These are phyloP conservation scores for Debaryomycetaceae sp. DNA, from an alignment of 1,139 yeast genomes.

Conservation along the genomic window DNA sequence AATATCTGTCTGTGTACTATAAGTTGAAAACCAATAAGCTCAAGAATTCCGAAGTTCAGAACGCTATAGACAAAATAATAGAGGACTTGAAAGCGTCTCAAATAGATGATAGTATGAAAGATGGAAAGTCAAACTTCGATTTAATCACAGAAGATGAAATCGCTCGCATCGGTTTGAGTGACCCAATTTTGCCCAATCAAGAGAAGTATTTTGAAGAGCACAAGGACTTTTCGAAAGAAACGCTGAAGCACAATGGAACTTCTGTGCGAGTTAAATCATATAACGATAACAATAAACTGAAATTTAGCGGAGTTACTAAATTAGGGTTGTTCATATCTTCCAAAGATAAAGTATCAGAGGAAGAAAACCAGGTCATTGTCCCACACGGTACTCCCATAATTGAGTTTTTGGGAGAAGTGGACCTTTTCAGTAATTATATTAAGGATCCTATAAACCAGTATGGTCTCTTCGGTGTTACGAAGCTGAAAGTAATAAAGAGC, in stretches of 20 bases:
- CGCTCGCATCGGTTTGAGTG: constrained; percentile 28
- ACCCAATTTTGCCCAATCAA: constrained; percentile 31
- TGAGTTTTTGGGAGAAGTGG: constrained; percentile 74
- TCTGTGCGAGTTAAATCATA: constrained; percentile 42
- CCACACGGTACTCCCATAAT: constrained; percentile 53
- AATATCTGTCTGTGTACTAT: constrained; percentile 50
- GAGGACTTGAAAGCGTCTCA: constrained; percentile 3
- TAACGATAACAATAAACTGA: constrained; percentile 55
- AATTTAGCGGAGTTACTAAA: constrained; percentile 71
- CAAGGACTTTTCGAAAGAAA: constrained; percentile 18
- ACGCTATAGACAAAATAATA: constrained; percentile 22
- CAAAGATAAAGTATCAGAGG: constrained; percentile 12
- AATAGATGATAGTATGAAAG: constrained; percentile 12
- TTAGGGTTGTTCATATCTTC: constrained; percentile 57
- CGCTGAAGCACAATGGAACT: constrained; percentile 21
- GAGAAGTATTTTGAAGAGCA: constrained; percentile 26
- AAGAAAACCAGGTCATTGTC: constrained; percentile 21
- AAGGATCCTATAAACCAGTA: constrained; percentile 73
- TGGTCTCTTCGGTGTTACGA: constrained; percentile 76
- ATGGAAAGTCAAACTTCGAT: constrained; percentile 12
- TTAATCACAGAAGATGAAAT: constrained; percentile 25
- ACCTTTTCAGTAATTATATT: constrained; percentile 59
- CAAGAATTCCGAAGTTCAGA: constrained; percentile 35
- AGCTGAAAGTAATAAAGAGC: constrained; percentile 62
- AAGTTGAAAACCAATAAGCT: constrained; percentile 47